Evolutionary conservation across 2,329 filamentous ascomycete genomes (phyloP).

Genomic region (Iodosphaeria phyllophila): DNA sequence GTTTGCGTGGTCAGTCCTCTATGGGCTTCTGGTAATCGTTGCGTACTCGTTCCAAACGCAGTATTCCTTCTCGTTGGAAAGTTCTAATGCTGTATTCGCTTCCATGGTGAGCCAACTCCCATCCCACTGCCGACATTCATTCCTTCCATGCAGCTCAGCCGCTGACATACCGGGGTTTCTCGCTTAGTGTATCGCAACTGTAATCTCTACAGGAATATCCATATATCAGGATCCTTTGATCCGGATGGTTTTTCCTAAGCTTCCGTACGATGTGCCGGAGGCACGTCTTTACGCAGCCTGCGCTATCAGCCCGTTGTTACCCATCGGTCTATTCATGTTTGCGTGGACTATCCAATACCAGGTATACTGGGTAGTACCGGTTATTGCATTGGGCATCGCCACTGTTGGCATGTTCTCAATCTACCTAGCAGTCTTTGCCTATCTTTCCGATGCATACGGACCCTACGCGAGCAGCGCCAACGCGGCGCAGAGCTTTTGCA

Average conservation of each 20-base stretch:
- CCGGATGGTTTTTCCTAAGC: too few relatives aligned
- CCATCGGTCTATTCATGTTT: slow-evolving; percentile 66
- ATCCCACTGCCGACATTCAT: too few relatives aligned
- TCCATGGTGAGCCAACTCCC: too few relatives aligned
- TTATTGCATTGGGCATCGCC: slow-evolving; percentile 51
- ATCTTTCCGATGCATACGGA: slow-evolving; percentile 76
- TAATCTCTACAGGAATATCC: too few relatives aligned
- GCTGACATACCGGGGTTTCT: too few relatives aligned
- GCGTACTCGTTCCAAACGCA: slow-evolving; percentile 56
- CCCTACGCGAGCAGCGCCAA: slow-evolving; percentile 70
- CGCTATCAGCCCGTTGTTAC: slow-evolving; percentile 54
- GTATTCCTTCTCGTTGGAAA: slow-evolving; percentile 47
- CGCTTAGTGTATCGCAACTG: too few relatives aligned
- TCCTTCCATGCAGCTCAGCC: too few relatives aligned
- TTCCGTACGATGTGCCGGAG: slow-evolving; percentile 49
- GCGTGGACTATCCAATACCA: slow-evolving; percentile 46
- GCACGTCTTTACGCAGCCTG: slow-evolving; percentile 71
- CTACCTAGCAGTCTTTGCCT: slow-evolving; percentile 83
- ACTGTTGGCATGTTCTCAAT: slow-evolving; percentile 77
- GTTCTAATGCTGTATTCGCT: slow-evolving; percentile 54
- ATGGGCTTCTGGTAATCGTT: slow-evolving; percentile 66
- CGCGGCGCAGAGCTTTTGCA: slow-evolving; percentile 70
- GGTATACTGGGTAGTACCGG: slow-evolving; percentile 55
- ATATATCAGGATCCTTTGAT: too few relatives aligned
- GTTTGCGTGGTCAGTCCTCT: slow-evolving; percentile 80